Base-by-base conservation (phyloP, 1,139 yeast genomes). In the Kurtzmaniella quercitrusa region DNA sequence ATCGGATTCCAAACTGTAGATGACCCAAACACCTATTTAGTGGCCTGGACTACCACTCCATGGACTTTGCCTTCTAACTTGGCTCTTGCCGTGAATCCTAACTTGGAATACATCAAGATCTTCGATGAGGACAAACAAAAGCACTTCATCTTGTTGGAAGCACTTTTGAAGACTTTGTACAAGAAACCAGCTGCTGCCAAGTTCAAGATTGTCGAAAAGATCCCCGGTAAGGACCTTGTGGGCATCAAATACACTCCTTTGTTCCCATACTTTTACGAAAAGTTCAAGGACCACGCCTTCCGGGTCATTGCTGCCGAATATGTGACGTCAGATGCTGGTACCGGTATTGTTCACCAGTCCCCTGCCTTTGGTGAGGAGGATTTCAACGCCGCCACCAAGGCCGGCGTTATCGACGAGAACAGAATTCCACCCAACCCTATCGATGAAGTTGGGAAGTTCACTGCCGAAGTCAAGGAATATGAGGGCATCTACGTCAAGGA, bases 281-380 rank as follows among this genome's bases (percentile, higher is more conserved):
- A 77, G 46, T 91, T 82, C 70, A 76, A 81, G 62, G 91, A 82
- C 41, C 68, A 77, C 48, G 98, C 85, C 12, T 93, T 87, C 77
- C 79, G 76, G 58, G 96, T 93, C 55, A 80, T 88, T 57, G 70
- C 75, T 45, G 97, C 84, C 47, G 85, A 79, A 53, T 93, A 87
- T 60, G 98, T 93, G 59, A 81, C 96, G 45, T 81, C 77, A 51
- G 98, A 93, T 53, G 85, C 95, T 43, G 99, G 99, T 89, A 88
- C 98, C 46, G 99, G 99, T 82, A 81, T 93, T 62, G 99, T 93
- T 50, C 98, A 93, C 66, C 96, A 91, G 66, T 82, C 98, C 40
- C 98, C 99, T 53, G 94, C 98, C 42, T 94, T 90, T 71, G 99
- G 99, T 85, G 99, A 93, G 71, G 95, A 83, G 68, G 99, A 94